Evolutionary conservation across 352 stramenopile genomes (phyloP).

Genomic region (Paralagenidium karlingii): DNA sequence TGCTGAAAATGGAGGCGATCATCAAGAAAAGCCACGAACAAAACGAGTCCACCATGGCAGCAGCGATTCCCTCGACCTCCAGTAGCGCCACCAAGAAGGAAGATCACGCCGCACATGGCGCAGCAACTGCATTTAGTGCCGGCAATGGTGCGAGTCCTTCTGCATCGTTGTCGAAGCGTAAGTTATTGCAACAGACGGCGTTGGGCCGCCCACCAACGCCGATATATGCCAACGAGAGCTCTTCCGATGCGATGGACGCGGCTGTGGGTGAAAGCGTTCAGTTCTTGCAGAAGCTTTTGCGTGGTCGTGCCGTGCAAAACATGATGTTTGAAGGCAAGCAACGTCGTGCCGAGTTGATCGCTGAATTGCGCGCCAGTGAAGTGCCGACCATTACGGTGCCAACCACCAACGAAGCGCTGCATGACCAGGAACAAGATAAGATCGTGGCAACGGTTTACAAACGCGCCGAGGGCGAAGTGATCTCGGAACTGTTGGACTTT

Average conservation of each 20-base stretch:
- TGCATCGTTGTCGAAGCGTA: conserved; percentile 3
- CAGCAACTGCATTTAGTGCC: conserved; percentile 17
- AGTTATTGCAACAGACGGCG: conserved; percentile 8
- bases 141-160: background rate
- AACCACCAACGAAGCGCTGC: conserved; percentile 12
- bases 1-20: conserved; percentile 80
- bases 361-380: conserved; percentile 74
- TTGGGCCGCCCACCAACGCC: conserved; percentile 70
- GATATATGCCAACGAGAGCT: conserved; percentile 25
- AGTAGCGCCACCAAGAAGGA: conserved; percentile 3
- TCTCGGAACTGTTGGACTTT: conserved; percentile 82
- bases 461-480: conserved; percentile 76
- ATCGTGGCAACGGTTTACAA: conserved; percentile 35
- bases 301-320: conserved; percentile 86
- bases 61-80: background rate
- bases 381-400: too few relatives aligned
- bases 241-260: conserved; percentile 22
- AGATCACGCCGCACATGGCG: conserved; percentile 17
- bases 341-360: conserved; percentile 76
- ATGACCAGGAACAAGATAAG: conserved; percentile 22
- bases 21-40: conserved; percentile 57
- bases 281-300: conserved; percentile 80
- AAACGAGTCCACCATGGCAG: background rate
- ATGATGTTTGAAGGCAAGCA: conserved; percentile 90
- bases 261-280: conserved; percentile 45